Percentiles rank a stretch among this genome's conserved stretches.
Evolutionary conservation across 176 grass and related monocot genomes (phyloP).

Genomic region (Bolboschoenus planiculmis): DNA sequence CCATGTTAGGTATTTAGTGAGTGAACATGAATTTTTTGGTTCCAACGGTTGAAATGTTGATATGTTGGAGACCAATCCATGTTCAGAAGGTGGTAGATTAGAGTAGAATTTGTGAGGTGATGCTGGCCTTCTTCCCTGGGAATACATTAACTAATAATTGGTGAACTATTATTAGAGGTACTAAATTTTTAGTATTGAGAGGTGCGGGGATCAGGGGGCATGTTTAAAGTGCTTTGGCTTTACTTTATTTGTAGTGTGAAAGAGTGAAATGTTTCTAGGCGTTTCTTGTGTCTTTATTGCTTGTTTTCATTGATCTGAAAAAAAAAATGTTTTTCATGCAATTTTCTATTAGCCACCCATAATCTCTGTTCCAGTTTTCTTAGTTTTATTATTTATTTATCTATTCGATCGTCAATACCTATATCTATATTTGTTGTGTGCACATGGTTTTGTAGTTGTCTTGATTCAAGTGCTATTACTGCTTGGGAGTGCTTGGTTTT

Average conservation of each 20-base stretch:
- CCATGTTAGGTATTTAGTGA: neutral
- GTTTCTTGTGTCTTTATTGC: neutral
- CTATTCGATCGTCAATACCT: neutral
- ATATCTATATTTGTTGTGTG: neutral
- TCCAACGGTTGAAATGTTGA: conserved; percentile 1
- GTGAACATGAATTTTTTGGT: neutral
- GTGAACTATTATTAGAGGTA: neutral
- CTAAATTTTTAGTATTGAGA: neutral
- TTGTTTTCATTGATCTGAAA: conserved; percentile 11
- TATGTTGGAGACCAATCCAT: neutral
- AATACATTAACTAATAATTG: neutral
- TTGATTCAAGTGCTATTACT: neutral
- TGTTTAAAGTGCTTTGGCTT: conserved; percentile 2
- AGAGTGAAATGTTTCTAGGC: neutral
- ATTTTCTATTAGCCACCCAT: too few species aligned
- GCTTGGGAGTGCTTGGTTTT: neutral
- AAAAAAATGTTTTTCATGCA: neutral
- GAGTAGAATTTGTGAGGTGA: conserved; percentile 15
- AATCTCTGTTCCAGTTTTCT: neutral
- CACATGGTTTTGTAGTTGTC: neutral
- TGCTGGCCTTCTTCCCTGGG: neutral
- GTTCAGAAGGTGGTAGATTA: conserved; percentile 2
- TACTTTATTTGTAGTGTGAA: neutral
- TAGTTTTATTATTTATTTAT: neutral
- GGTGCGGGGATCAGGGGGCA: neutral